Percentiles rank a stretch among this genome's conserved stretches.
Evolutionary conservation across 2,329 filamentous ascomycete genomes (phyloP).

Genomic region (Cladosporium sphaerospermum): DNA sequence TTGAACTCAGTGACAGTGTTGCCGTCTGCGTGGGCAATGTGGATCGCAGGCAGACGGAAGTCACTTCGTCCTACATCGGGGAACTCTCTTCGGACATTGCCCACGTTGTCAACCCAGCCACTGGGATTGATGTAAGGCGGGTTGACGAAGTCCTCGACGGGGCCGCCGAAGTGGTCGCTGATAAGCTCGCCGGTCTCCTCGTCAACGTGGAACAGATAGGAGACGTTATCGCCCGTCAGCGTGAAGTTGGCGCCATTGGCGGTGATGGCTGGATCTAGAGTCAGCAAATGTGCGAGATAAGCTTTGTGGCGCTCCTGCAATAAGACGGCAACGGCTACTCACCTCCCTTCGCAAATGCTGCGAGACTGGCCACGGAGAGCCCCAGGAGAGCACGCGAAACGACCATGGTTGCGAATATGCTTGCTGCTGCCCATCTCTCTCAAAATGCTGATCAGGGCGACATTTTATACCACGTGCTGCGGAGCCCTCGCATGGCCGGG

Average conservation of each 20-base stretch:
- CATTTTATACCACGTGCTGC: slow-evolving; percentile 3
- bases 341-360: slow-evolving; percentile 5
- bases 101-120: slow-evolving; percentile 50
- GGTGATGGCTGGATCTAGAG: slow-evolving; percentile 39
- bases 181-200: slow-evolving; percentile 50
- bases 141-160: slow-evolving; percentile 47
- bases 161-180: slow-evolving; percentile 57
- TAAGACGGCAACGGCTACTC: neutral
- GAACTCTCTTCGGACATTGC: slow-evolving; percentile 54
- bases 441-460: neutral
- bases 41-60: slow-evolving; percentile 55
- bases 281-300: slow-evolving; percentile 6
- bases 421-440: neutral
- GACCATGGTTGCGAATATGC: neutral
- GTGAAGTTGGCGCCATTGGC: slow-evolving; percentile 53
- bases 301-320: slow-evolving; percentile 4
- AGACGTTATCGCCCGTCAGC: slow-evolving; percentile 50
- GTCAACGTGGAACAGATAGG: slow-evolving; percentile 60
- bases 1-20: slow-evolving; percentile 54
- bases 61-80: slow-evolving; percentile 60
- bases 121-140: slow-evolving; percentile 33
- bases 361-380: slow-evolving; percentile 4
- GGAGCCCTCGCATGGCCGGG: neutral
- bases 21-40: slow-evolving; percentile 53
- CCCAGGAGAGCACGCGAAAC: slow-evolving; percentile 3